These are phyloP conservation scores for Salix viminalis DNA, from an alignment of 345 rosid species.

Conservation along the genomic window DNA sequence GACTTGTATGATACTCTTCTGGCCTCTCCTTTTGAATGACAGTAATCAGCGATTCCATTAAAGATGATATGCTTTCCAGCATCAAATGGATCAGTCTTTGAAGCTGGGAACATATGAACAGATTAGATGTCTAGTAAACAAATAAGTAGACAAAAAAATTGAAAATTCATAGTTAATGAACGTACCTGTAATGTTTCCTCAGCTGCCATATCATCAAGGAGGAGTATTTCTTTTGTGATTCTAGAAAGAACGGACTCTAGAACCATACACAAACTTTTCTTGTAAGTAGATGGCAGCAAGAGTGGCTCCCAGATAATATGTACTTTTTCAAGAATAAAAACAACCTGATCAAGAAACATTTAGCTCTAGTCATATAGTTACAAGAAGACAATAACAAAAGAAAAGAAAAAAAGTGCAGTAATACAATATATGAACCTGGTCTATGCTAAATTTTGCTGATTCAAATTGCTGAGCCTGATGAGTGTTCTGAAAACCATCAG, in stretches of 20 bases:
- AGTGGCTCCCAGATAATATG: slow-evolving; percentile 92
- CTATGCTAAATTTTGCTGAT: slow-evolving; percentile 81
- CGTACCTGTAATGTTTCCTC: slow-evolving; percentile 90
- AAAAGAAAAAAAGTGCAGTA: neutral
- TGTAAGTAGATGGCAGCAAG: slow-evolving; percentile 68
- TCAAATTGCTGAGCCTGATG: slow-evolving; percentile 75
- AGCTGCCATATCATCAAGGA: slow-evolving; percentile 92
- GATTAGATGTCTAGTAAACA: slow-evolving; percentile 11
- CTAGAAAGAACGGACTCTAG: slow-evolving; percentile 78
- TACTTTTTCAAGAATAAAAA: slow-evolving; percentile 87
- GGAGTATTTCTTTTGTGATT: slow-evolving; percentile 67
- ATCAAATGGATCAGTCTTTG: slow-evolving; percentile 70
- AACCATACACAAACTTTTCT: slow-evolving; percentile 73
- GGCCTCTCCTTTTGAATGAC: slow-evolving; percentile 33
- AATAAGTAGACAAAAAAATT: neutral
- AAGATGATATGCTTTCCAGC: slow-evolving; percentile 67
- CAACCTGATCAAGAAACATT: slow-evolving; percentile 46
- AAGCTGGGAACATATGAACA: slow-evolving; percentile 42
- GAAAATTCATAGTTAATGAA: neutral
- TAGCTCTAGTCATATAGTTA: slow-evolving; percentile 4
- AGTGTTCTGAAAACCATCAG: slow-evolving; percentile 92
- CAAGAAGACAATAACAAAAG: slow-evolving; percentile 7
- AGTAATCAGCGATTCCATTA: slow-evolving; percentile 52
- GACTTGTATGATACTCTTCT: slow-evolving; percentile 31
- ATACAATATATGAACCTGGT: slow-evolving; percentile 54